Evolutionary conservation across 768 basidiomycete species (phyloP), one percentile per base, ranked within the genome.

Genomic region (Tulasnella calospora): DNA sequence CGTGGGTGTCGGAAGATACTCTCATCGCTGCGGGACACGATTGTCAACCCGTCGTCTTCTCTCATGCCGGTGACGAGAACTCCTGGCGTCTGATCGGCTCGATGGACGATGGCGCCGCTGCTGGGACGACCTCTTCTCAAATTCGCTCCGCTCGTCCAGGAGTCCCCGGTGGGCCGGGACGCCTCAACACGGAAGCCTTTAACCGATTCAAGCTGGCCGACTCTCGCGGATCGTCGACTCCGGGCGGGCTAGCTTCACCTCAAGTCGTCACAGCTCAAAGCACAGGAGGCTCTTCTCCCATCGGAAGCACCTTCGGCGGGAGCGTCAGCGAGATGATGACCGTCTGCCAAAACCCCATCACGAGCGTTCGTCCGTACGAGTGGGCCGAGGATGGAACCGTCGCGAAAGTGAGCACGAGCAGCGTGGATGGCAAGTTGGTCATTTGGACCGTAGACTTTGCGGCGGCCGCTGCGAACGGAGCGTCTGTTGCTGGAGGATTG

Each of bases 291-390:
- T 80, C 83, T 77, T 81, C 79, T 35, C 80, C 84, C 40, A 83
- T 87, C 12, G 84, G 83, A 13, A 30, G 79, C 10, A 77, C 35
- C 35, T 30, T 69, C 9, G 79, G 79, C 4, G 73, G 74, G 0
- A 36, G 73, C 9, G 51, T 76, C 1, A 84, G 82, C 13, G 94
- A 96, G 83, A 85, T 97, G 74, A 86, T 89, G 82, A 99, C 98
- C 19, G 89, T 98, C 73, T 98, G 99, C 83, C 98, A 99, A 88
- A 99, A 99, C 86, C 98, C 96, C 47, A 98, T 99, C 85, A 98
- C 95, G n/a, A 92, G 88, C 81, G 88, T 99, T 55, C 86, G 95
- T 78, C 86, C 93, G 36, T 98, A 93, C 82, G 92, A 92, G 80
- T 85, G 84, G 80, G 86, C 85, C 1, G 80, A 82, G 3, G 87